Evolutionary conservation across 352 stramenopile species (phyloP), one percentile per base, ranked within the genome.

Genomic region (Pythium apleroticum): DNA sequence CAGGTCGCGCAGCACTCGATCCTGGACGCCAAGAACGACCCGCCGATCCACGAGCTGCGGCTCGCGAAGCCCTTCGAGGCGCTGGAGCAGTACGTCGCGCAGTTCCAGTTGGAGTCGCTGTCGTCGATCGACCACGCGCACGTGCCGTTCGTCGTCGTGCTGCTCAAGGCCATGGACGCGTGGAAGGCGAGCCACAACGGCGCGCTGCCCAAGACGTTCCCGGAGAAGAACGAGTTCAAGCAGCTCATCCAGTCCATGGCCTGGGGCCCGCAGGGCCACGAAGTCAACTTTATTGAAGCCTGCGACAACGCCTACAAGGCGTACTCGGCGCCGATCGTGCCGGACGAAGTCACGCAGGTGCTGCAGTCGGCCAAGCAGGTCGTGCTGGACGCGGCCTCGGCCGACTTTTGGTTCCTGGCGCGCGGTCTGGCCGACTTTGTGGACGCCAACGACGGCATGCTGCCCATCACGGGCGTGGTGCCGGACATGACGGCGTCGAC

Each of bases 401-500:
- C 73, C 0, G 75, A 89, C 50, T 97, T 97, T 66, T 95, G 86
- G 81, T 74, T 97, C 30, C 49, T 97, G 20, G 84, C 89, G 0
- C 66, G 77, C 28, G 82, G 82, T 0, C 49, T 98, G 19, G 73
- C 71, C 4, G 78, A 90, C 31, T 98, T 97, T 77, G 76, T 97
- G 11, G 65, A 78, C 27, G 65, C 74, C 25, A 90, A 93, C 55
- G 73, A 80, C 12, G 81, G 77, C 1, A 37, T 88, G 45, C 71
- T 88, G 52, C 93, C 94, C 4, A 73, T 98, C n/a, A 91, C 90
- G 31, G 96, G 96, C 4, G 86, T 89, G 12, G 90, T 99, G 27
- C 97, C 97, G 0, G 97, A 99, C 63, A 99, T 99, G 96, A 99
- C 96, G 8, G 88, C 93, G 15, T 96, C 95, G 12, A 99, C 96